Conservation (phyloP, 1,139 yeast species). For the Blastobotrys serpentis region DNA sequence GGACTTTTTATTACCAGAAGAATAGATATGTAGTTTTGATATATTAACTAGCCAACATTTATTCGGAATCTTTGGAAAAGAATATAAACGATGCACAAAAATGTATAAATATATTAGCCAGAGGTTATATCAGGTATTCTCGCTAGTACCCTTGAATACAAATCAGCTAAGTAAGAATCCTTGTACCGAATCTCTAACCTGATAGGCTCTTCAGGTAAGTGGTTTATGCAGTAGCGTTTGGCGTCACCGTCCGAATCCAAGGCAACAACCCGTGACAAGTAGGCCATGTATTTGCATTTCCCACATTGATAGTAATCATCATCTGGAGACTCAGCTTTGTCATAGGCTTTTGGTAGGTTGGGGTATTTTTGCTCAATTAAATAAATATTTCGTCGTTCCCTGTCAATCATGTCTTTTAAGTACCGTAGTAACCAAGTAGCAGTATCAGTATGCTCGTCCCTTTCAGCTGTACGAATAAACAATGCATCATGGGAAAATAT, state of each 20-base stretch:
- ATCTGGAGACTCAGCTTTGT: conserved; percentile 23
- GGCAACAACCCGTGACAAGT: conserved; percentile 30
- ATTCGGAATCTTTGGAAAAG: too few relatives aligned
- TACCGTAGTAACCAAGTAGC: conserved; percentile 37
- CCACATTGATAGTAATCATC: conserved; percentile 33
- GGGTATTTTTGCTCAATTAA: conserved; percentile 2
- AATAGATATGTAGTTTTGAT: too few relatives aligned
- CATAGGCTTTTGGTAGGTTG: background rate
- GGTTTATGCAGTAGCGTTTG: conserved; percentile 27
- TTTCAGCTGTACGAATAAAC: conserved; percentile 34
- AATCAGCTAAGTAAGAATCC: conserved; percentile 17
- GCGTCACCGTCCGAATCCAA: conserved; percentile 15
- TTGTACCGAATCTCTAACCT: conserved; percentile 22
- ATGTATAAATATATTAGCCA: too few relatives aligned
- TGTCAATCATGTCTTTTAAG: conserved; percentile 24
- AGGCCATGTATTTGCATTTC: conserved; percentile 33
- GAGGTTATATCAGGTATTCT: conserved; percentile 11
- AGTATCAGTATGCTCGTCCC: conserved; percentile 33
- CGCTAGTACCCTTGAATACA: conserved; percentile 19
- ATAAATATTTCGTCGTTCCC: conserved; percentile 25
- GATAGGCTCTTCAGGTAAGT: conserved; percentile 17
- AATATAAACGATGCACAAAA: too few relatives aligned
- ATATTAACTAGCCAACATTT: background rate
- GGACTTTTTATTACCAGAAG: conserved; percentile 53
- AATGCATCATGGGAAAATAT: conserved; percentile 42